Percentiles rank a stretch among this genome's conserved stretches.
Evolutionary conservation across 176 grass and related monocot species (phyloP).

Genomic region (Rhynchospora pubera): DNA sequence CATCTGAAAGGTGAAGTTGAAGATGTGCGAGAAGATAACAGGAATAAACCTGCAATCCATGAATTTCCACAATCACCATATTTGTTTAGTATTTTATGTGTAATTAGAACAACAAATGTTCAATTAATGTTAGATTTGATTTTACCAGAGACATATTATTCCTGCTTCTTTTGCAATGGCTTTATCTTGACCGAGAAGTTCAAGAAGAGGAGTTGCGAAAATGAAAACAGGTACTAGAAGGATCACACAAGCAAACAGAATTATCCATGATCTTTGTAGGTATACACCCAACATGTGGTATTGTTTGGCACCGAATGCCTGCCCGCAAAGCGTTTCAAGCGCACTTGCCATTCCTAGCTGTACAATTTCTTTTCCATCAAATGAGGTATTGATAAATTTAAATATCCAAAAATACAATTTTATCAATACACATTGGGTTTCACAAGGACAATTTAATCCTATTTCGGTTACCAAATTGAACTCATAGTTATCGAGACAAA

Average conservation of each 20-base stretch:
- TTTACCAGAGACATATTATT: slow-evolving; percentile 16
- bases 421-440: no score
- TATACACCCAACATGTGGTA: slow-evolving; percentile 5
- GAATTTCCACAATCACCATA: neutral
- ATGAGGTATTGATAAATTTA: neutral
- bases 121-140: neutral
- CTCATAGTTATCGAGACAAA: neutral
- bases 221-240: slow-evolving; percentile 17
- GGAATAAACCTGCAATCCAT: slow-evolving; percentile 18
- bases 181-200: slow-evolving; percentile 20
- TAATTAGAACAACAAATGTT: neutral
- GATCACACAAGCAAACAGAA: neutral
- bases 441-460: neutral
- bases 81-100: neutral
- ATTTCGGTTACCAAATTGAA: neutral
- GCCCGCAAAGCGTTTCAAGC: neutral
- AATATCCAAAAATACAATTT: neutral
- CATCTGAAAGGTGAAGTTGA: slow-evolving; percentile 26
- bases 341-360: slow-evolving; percentile 11
- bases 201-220: slow-evolving; percentile 16
- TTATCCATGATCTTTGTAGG: slow-evolving; percentile 31
- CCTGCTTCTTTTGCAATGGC: slow-evolving; percentile 12
- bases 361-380: neutral
- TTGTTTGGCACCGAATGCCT: neutral
- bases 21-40: slow-evolving; percentile 2